Percentiles rank a stretch among this genome's conserved stretches.
These are phyloP conservation scores for Sporothrix variecibatus DNA, from an alignment of 2,329 filamentous ascomycete genomes.

Conservation along the genomic window DNA sequence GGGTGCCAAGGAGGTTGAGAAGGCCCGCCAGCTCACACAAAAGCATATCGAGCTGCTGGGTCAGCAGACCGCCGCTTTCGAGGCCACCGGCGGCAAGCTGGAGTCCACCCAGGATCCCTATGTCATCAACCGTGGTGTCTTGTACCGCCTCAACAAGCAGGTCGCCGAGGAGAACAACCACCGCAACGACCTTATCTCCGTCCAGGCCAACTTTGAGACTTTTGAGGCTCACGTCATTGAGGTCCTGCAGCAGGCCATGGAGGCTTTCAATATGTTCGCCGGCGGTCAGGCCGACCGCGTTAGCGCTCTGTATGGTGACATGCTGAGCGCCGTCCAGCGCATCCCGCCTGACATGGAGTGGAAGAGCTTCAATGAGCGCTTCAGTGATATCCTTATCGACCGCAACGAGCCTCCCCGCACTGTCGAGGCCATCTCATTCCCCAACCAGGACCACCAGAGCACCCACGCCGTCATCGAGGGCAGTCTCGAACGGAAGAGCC, in stretches of 20 bases:
- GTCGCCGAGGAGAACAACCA: conserved; percentile 95
- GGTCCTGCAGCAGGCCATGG: conserved; percentile 79
- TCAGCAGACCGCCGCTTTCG: conserved; percentile 78
- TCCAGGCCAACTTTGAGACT: conserved; percentile 85
- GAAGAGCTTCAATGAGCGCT: conserved; percentile 77
- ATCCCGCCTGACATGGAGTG: conserved; percentile 89
- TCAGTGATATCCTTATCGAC: conserved; percentile 72
- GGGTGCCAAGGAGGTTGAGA: conserved; percentile 86
- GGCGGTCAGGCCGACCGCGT: conserved; percentile 80
- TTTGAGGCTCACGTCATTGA: conserved; percentile 87
- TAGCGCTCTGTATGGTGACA: conserved; percentile 80
- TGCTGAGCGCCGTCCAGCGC: conserved; percentile 73
- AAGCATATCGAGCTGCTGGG: conserved; percentile 95
- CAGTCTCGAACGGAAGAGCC: conserved; percentile 84
- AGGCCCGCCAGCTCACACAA: conserved; percentile 80
- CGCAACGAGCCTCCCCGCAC: conserved; percentile 72
- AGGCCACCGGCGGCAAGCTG: conserved; percentile 72
- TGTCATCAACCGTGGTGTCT: conserved; percentile 76
- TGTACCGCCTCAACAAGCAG: conserved; percentile 86
- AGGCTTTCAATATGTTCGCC: conserved; percentile 79
- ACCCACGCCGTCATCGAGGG: conserved; percentile 87
- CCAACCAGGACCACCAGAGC: conserved; percentile 81
- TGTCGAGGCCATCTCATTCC: conserved; percentile 74
- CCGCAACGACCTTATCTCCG: conserved; percentile 82
- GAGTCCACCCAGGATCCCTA: conserved; percentile 82